A percentile compares a stretch with the other conserved stretches of the same genome.
phyloP scores from a whole-genome alignment of 495 filamentous ascomycete genomes.

The Hypomontagnella submonticulosa region DNA sequence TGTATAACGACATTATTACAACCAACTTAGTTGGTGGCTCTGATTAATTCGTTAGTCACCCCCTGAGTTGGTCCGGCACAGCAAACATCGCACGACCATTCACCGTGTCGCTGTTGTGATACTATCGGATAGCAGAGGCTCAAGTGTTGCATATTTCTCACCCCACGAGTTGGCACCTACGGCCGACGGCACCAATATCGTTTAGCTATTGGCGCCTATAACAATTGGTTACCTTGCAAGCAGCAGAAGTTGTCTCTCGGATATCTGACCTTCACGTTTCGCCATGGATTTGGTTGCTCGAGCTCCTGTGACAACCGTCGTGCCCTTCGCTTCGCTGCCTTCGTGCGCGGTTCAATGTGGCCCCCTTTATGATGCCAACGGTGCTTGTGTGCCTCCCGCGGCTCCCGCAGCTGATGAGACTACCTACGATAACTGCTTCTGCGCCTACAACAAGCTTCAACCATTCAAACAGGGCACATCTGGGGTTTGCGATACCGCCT shows the following conservation, averaged over 20 bases:
- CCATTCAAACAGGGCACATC: constrained; percentile 55
- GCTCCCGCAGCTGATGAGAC: constrained; percentile 40
- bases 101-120: constrained; percentile 19
- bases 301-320: constrained; percentile 53
- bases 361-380: constrained; percentile 64
- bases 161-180: constrained; percentile 14
- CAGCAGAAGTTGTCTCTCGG: not conserved
- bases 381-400: constrained; percentile 61
- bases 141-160: constrained; percentile 7
- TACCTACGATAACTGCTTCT: constrained; percentile 60
- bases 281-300: constrained; percentile 31
- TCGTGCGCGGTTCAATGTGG: constrained; percentile 61
- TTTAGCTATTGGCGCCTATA: not conserved
- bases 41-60: constrained; percentile 16
- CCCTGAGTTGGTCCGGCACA: constrained; percentile 12
- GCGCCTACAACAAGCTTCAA: constrained; percentile 53
- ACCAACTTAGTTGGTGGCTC: constrained; percentile 10
- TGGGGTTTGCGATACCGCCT: constrained; percentile 55
- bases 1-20: constrained; percentile 9
- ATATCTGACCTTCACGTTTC: constrained; percentile 3
- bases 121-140: constrained; percentile 19
- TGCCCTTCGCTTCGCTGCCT: constrained; percentile 59
- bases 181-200: not conserved
- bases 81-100: constrained; percentile 16
- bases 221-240: constrained; percentile 7